Evolutionary conservation across 352 stramenopile species (phyloP), one percentile per base, ranked within the genome.

Genomic region (Phytophthora ohioensis): DNA sequence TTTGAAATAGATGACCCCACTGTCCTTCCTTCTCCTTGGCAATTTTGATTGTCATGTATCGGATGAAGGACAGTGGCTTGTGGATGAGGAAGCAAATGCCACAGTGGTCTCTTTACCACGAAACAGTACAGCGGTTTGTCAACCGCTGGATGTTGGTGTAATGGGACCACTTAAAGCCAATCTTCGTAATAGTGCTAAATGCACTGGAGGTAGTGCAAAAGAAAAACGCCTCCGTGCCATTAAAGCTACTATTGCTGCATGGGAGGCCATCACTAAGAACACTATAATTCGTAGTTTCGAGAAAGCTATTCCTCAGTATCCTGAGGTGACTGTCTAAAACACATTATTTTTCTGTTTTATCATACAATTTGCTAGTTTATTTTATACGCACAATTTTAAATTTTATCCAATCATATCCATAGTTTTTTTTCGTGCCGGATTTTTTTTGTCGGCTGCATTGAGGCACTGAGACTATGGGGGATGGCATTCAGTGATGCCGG

Each of bases 21-120:
- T 45, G 49, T 57, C 49, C 6, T 57, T 57, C 49, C 6, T 57
- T 57, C 34, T 45, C 21, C 21, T 57, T 45, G 34, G 35, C 49
- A 45, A 17, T 3, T 57, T 56, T 15, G 13, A 56, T 1, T 56
- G 48, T 56, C 48, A 56, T 21, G 32, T 56, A 3, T 56, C 48
- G 3, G 34, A 45, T 3, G 49, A 57, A 32, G 15, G 34, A 7
- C 49, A 57, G 49, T 34, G 34, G 49, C 12, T 43, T 15, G 32
- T 57, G 3, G 49, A 34, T 0, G 49, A 45, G n/a, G 7, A 34
- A 9, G 7, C 6, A 9, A 45, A 57, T 27, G 49, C 49, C 17
- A 34, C 32, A 5, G 32, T 57, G 49, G 49, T 32, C 32, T 34
- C 34, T 34, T 45, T 57, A 45, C 49, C 49, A 10, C 15, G 15